A percentile compares a stretch with the other conserved stretches of the same genome.
These are phyloP conservation scores for Lactifluus subvellereus DNA, from an alignment of 768 basidiomycete species.

Conservation along the genomic window DNA sequence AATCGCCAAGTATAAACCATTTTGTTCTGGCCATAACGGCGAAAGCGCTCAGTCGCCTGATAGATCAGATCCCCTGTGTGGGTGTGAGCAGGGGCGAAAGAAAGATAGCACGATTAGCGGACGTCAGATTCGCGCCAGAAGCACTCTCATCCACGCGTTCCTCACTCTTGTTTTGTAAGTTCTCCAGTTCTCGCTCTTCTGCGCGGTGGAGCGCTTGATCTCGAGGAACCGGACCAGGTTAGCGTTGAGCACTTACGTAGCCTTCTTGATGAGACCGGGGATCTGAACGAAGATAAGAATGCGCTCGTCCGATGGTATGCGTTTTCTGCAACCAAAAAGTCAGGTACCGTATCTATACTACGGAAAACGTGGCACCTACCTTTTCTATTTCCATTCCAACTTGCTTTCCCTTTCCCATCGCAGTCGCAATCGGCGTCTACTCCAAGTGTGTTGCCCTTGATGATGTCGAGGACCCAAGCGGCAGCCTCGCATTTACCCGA, in stretches of 20 bases:
- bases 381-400: constrained; percentile 81
- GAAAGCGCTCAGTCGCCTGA: constrained; percentile 74
- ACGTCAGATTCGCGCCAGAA: constrained; percentile 89
- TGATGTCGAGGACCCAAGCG: constrained; percentile 75
- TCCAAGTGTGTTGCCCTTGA: constrained; percentile 72
- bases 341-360: not conserved
- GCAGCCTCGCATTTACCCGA: constrained; percentile 71
- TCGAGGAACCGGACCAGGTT: constrained; percentile 72
- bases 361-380: constrained; percentile 41
- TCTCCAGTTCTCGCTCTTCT: constrained; percentile 79
- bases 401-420: constrained; percentile 68
- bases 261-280: constrained; percentile 87
- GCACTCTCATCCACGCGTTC: constrained; percentile 91
- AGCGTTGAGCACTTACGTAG: constrained; percentile 69
- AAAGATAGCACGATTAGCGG: constrained; percentile 93
- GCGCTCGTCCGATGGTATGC: constrained; percentile 68
- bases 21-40: constrained; percentile 78
- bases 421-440: constrained; percentile 64
- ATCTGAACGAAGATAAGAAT: constrained; percentile 95
- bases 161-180: constrained; percentile 75
- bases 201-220: constrained; percentile 70
- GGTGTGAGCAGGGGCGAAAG: constrained; percentile 83
- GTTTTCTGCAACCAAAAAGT: constrained; percentile 40
- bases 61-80: constrained; percentile 74
- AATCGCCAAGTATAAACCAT: constrained; percentile 80